Evolutionary conservation across 345 rosid species (phyloP), one percentile per base, ranked within the genome.

Genomic region (Bruguiera parviflora): DNA sequence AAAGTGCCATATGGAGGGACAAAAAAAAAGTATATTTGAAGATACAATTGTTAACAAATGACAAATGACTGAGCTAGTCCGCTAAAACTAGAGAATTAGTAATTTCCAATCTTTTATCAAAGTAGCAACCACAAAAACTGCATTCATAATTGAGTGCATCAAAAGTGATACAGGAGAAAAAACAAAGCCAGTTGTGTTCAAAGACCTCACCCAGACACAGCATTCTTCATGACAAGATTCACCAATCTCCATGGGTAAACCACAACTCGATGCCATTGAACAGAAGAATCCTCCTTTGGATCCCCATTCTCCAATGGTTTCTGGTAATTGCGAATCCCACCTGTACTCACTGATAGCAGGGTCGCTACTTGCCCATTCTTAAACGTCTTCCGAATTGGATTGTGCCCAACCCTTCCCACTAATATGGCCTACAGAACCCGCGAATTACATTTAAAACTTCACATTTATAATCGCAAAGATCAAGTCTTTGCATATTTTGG

Each of bases 201-300:
- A 57, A 62, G 81, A 67, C n/a, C 92, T 90, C 70, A 95, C 99
- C 99, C 96, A 4, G 96, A 88, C n/a, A 66, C 67, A 80, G 80
- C 79, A 70, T 85, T 73, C 77, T 87, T 88, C 84, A 86, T 76
- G 66, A 80, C 89, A 69, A 80, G 57, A 21, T 57, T 79, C 21
- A 89, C 98, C 73, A 95, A 61, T 1, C 75, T 70, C 62, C 83
- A 84, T 5, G 83, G 87, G 79, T 92, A 92, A 68, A 95, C 84
- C 1, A 87, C 75, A 53, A 95, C 91, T 20, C 97, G 96, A 63
- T 95, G 99, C 98, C 99, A 95, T 83, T 92, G 99, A 72, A 95
- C 87, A 2, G 81, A 62, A 61, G 82, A 71, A 0, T 84, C 88
- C 61, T 88, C 96, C 35, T 66, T 80, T 0, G 96, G 98, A 3